Evolutionary conservation across 1,284 basidiomycete species (phyloP).

Genomic region (Hemileia vastatrix): DNA sequence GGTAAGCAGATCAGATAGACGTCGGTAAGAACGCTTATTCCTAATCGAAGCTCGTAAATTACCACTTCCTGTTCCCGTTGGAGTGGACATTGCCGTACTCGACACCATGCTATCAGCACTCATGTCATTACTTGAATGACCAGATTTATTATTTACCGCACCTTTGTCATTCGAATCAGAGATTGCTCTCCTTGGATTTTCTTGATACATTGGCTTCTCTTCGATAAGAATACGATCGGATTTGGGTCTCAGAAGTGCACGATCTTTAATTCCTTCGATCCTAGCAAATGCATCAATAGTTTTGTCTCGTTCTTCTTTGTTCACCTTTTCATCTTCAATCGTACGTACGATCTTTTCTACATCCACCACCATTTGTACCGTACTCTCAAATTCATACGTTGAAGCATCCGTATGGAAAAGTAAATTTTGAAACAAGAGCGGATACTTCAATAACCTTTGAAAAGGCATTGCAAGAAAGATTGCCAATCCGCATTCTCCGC

Average conservation of each 20-base stretch:
- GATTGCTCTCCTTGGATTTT: conserved; percentile 62
- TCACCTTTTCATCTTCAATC: conserved; percentile 95
- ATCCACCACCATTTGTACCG: conserved; percentile 88
- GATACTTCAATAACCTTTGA: conserved; percentile 90
- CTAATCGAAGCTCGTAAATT: conserved; percentile 24
- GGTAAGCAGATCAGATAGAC: conserved; percentile 30
- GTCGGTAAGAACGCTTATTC: conserved; percentile 35
- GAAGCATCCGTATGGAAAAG: conserved; percentile 91
- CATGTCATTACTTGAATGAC: conserved; percentile 49
- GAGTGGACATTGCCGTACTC: conserved; percentile 44
- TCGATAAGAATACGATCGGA: conserved; percentile 71
- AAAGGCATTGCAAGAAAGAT: conserved; percentile 83
- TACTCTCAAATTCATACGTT: conserved; percentile 92
- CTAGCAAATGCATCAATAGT: conserved; percentile 87
- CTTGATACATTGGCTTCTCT: conserved; percentile 56
- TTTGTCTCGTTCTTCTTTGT: conserved; percentile 85
- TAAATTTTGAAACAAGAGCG: conserved; percentile 89
- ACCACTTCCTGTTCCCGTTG: conserved; percentile 13
- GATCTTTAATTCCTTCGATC: conserved; percentile 81
- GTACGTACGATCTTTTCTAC: conserved; percentile 87
- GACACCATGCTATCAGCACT: too few species aligned
- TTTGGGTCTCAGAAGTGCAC: conserved; percentile 68
- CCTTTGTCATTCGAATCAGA: too few species aligned
- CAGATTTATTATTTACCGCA: conserved; percentile 68
- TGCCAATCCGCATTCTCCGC: conserved; percentile 81